Evolutionary conservation across 2,329 filamentous ascomycete species (phyloP).

Genomic region (Fusarium illudens): DNA sequence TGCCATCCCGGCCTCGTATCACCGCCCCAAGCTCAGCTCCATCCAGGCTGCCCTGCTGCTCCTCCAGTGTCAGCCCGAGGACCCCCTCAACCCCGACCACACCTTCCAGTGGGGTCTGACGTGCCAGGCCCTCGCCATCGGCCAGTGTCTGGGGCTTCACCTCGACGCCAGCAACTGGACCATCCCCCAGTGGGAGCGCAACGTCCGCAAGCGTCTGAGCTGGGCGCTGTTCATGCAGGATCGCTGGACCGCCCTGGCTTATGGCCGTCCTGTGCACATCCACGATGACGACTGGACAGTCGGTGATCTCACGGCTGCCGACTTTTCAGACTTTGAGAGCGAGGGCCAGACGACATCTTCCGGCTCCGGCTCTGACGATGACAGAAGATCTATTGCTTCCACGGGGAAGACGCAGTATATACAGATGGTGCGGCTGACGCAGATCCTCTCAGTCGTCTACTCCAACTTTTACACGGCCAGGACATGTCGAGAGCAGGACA

Average conservation of each 20-base stretch:
- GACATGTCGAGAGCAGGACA: slow-evolving; percentile 43
- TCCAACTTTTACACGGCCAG: slow-evolving; percentile 54
- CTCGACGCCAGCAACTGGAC: slow-evolving; percentile 65
- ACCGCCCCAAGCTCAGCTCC: slow-evolving; percentile 44
- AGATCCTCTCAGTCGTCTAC: slow-evolving; percentile 57
- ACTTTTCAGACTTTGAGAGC: slow-evolving; percentile 46
- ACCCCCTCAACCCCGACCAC: slow-evolving; percentile 47
- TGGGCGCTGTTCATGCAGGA: slow-evolving; percentile 71
- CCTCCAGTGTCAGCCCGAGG: slow-evolving; percentile 44
- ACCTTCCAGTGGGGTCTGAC: slow-evolving; percentile 51
- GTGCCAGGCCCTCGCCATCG: slow-evolving; percentile 57
- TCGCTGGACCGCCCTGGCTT: slow-evolving; percentile 56
- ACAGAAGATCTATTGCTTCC: slow-evolving; percentile 46
- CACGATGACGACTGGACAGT: slow-evolving; percentile 46
- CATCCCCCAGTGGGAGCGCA: slow-evolving; percentile 65
- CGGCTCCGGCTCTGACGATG: slow-evolving; percentile 36
- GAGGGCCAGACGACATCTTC: slow-evolving; percentile 27
- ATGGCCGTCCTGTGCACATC: slow-evolving; percentile 43
- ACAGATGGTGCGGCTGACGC: slow-evolving; percentile 56
- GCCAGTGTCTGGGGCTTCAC: slow-evolving; percentile 62
- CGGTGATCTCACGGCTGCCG: slow-evolving; percentile 39
- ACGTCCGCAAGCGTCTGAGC: slow-evolving; percentile 63
- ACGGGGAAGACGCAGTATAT: slow-evolving; percentile 54
- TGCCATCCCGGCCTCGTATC: slow-evolving; percentile 42
- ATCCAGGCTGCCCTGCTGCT: slow-evolving; percentile 43